Base-by-base conservation (phyloP, 352 stramenopile species). In the Globisporangium echinulatum region DNA sequence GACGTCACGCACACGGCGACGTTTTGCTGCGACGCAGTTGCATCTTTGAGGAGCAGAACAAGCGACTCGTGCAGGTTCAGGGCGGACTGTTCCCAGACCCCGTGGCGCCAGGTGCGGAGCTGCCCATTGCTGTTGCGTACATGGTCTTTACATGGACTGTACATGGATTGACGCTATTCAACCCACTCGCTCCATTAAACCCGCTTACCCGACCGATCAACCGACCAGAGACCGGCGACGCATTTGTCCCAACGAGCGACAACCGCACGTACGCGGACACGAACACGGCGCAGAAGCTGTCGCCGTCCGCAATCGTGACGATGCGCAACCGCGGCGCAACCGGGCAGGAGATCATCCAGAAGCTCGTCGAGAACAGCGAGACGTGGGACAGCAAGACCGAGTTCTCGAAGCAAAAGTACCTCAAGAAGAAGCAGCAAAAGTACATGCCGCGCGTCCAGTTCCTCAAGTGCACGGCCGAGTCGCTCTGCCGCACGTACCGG, bases 321-420 rank as follows among this genome's bases (percentile, higher is more conserved):
- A 62, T 95, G 11, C 77, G 82, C 49, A 82, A 90, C 56, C 75
- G 71, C n/a, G 85, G 85, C 25, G 80, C 75, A 1, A 83, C 78
- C 0, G 85, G 85, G 13, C 67, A 89, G 49, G 85, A 91, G 62
- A 92, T 99, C 64, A 96, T 99, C 52, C 74, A 90, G 48, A 88
- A 94, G 43, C 69, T 99, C 17, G 91, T 98, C 51, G 85, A 97
- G 66, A 98, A 98, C 72, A 98, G 88, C 54, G 86, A 92, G 40
- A 98, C 94, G 51, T 99, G 97, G 80, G 75, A 92, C 43, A 77
- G 82, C 63, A 98, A 98, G 75, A 98, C 94, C 3, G 88, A 96
- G 55, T 98, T 98, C 54, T 97, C 88, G 56, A 97, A 98, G 74
- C 91, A 97, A 62, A 99, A 99, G 62, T 99, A 98, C 72, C 85